These are phyloP conservation scores for Ceratocystis huliohia DNA, from an alignment of 2,329 filamentous ascomycete genomes.

Conservation along the genomic window DNA sequence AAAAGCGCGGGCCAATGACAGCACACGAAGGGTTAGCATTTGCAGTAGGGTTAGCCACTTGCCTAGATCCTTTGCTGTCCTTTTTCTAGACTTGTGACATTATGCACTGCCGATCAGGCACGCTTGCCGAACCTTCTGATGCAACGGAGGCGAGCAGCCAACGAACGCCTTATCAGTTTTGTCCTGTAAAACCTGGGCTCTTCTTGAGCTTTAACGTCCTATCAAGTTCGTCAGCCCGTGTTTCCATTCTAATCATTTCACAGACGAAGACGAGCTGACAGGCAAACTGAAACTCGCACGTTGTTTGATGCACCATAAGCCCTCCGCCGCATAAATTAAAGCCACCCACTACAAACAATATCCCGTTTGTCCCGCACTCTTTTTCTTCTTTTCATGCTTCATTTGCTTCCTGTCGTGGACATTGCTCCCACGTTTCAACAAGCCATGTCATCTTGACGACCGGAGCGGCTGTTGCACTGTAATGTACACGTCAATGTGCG, in stretches of 20 bases:
- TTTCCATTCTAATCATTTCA: background rate
- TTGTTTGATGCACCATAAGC: background rate
- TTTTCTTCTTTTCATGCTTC: background rate
- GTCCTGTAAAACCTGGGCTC: background rate
- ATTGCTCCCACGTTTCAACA: background rate
- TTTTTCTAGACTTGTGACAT: background rate
- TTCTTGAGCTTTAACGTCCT: background rate
- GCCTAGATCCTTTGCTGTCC: background rate
- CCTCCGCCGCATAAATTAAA: background rate
- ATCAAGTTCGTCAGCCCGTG: background rate
- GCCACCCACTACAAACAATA: background rate
- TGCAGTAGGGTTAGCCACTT: background rate
- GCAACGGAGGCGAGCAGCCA: background rate
- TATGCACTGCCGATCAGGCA: slow-evolving; percentile 6
- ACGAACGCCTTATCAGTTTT: background rate
- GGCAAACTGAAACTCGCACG: background rate
- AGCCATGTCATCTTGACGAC: too few relatives aligned
- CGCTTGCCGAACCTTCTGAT: background rate
- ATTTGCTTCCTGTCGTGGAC: background rate
- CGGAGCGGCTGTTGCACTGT: background rate
- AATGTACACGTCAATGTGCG: background rate
- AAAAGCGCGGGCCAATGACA: background rate
- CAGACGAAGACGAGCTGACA: background rate
- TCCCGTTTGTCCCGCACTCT: background rate
- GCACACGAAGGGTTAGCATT: background rate